phyloP scores from a whole-genome alignment of 1,284 basidiomycete genomes.

The Cutaneotrichosporon spelunceum region DNA sequence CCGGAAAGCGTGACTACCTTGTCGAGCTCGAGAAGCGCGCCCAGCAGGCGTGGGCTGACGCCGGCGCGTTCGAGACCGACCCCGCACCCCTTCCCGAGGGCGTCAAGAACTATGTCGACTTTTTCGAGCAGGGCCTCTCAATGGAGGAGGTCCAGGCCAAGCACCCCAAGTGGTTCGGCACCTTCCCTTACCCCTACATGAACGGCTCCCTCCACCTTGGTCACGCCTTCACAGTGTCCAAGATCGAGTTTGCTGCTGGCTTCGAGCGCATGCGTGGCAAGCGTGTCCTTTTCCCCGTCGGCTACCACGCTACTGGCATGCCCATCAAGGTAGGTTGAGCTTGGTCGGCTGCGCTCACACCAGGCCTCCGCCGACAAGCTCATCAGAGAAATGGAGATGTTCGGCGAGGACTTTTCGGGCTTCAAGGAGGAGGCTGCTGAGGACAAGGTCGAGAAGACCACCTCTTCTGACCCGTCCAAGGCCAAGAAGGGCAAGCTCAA shows the following conservation, averaged over 20 bases:
- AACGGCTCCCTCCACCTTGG: slow-evolving; percentile 96
- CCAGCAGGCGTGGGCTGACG: slow-evolving; percentile 70
- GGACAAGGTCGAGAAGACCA: slow-evolving; percentile 37
- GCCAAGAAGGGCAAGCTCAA: slow-evolving; percentile 94
- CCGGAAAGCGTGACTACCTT: slow-evolving; percentile 85
- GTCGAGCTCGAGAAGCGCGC: slow-evolving; percentile 78
- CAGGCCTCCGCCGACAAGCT: slow-evolving; percentile 89
- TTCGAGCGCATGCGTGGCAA: slow-evolving; percentile 96
- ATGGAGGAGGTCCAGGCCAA: slow-evolving; percentile 56
- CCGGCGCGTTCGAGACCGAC: slow-evolving; percentile 70
- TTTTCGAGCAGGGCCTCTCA: slow-evolving; percentile 53
- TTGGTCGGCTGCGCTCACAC: slow-evolving; percentile 55
- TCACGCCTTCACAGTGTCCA: slow-evolving; percentile 97
- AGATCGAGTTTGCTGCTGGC: slow-evolving; percentile 95
- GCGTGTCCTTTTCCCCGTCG: slow-evolving; percentile 90
- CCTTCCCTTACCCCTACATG: slow-evolving; percentile 96
- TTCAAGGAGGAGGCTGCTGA: slow-evolving; percentile 57
- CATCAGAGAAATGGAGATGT: slow-evolving; percentile 93
- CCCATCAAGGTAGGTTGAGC: slow-evolving; percentile 71
- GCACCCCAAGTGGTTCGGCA: slow-evolving; percentile 96
- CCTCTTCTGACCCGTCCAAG: slow-evolving; percentile 58
- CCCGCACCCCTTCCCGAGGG: slow-evolving; percentile 69
- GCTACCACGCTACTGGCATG: slow-evolving; percentile 96
- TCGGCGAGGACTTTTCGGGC: slow-evolving; percentile 82
- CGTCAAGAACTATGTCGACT: slow-evolving; percentile 60